Percentiles rank a stretch among this genome's conserved stretches.
These are phyloP conservation scores for Sporothrix luriei DNA, from an alignment of 2,329 filamentous ascomycete genomes.

Conservation along the genomic window DNA sequence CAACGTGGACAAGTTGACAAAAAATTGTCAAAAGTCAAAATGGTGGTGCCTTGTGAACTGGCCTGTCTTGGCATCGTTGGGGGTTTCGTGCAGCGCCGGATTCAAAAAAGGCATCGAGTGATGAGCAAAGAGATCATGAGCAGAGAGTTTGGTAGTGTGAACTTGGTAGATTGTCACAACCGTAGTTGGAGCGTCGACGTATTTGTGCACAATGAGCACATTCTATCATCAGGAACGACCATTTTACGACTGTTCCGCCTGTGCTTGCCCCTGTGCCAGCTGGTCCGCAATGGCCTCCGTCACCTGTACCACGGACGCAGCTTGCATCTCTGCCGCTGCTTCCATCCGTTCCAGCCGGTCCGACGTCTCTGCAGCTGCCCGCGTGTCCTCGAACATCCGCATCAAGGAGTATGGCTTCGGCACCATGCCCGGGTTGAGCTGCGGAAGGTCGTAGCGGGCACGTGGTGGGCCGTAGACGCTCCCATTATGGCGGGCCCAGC, in stretches of 20 bases:
- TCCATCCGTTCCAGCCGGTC: neutral
- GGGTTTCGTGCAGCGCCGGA: neutral
- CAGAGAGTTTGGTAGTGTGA: neutral
- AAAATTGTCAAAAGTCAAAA: neutral
- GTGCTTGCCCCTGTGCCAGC: neutral
- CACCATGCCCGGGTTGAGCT: conserved; percentile 6
- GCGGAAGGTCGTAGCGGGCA: neutral
- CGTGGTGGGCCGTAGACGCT: conserved; percentile 7
- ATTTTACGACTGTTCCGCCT: neutral
- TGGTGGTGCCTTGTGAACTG: neutral
- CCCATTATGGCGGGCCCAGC: neutral
- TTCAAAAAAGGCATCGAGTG: neutral
- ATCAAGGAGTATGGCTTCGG: neutral
- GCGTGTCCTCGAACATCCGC: neutral
- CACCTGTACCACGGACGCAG: too few species aligned
- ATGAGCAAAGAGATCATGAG: too few species aligned
- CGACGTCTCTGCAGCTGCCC: neutral
- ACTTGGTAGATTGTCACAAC: neutral
- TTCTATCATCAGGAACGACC: too few species aligned
- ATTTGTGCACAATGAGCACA: neutral
- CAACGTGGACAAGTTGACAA: neutral
- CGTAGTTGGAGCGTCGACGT: neutral
- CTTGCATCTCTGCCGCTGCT: neutral
- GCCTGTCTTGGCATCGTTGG: neutral
- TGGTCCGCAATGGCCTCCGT: neutral